Percentiles rank a stretch among this genome's conserved stretches.
phyloP scores from a whole-genome alignment of 805 yeast genomes.

The Candida easanensis region DNA sequence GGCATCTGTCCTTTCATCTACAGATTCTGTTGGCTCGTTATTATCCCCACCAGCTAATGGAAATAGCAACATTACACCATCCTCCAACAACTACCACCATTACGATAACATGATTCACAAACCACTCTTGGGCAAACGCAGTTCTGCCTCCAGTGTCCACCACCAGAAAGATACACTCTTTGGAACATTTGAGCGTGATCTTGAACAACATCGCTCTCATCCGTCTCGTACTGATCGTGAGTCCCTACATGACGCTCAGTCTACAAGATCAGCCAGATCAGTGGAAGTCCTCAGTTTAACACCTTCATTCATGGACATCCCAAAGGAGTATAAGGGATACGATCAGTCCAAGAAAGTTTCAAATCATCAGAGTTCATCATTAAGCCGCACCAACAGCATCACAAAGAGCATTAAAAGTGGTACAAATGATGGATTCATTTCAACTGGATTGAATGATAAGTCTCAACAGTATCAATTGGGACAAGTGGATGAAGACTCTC shows the following conservation, averaged over 20 bases:
- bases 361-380: neutral
- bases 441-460: neutral
- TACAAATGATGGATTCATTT: neutral
- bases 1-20: neutral
- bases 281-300: slow-evolving; percentile 40
- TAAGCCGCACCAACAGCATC: neutral
- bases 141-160: neutral
- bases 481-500: neutral
- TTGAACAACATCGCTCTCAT: slow-evolving; percentile 8
- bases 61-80: neutral
- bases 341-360: neutral
- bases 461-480: neutral
- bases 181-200: slow-evolving; percentile 14
- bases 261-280: slow-evolving; percentile 2
- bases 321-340: slow-evolving; percentile 1
- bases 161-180: slow-evolving; percentile 10
- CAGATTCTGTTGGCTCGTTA: slow-evolving; percentile 1
- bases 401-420: neutral
- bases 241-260: neutral
- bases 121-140: slow-evolving; percentile 3
- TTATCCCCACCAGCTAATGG: neutral
- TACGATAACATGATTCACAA: slow-evolving; percentile 21
- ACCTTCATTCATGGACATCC: slow-evolving; percentile 37
- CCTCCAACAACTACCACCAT: slow-evolving; percentile 13
- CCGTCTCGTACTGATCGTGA: neutral